phyloP scores from a whole-genome alignment of 73 alveolate genomes.

The Stentor coeruleus region DNA sequence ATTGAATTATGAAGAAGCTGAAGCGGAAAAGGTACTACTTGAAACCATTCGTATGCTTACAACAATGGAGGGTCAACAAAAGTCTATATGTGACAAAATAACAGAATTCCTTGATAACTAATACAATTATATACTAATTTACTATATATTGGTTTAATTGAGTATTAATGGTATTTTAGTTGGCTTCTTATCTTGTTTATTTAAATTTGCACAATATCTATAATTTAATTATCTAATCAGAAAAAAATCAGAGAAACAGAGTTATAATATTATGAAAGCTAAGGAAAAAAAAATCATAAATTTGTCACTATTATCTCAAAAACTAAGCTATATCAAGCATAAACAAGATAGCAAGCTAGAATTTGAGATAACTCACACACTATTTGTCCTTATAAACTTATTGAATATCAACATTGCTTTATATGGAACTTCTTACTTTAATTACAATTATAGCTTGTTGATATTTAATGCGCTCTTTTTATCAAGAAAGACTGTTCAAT shows the following conservation, averaged over 20 bases:
- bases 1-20: not conserved
- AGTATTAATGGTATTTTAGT: no score
- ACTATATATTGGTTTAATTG: no score
- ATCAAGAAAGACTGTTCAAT: not conserved
- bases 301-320: not conserved
- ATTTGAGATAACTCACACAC: not conserved
- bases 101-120: not conserved
- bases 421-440: constrained; percentile 6
- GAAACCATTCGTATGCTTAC: not conserved
- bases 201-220: no score
- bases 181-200: no score
- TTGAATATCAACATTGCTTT: constrained; percentile 13
- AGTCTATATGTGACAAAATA: not conserved
- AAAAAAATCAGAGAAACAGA: no score
- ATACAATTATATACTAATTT: no score
- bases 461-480: not conserved
- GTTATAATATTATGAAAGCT: no score
- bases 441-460: not conserved
- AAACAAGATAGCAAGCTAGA: not conserved
- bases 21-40: not conserved
- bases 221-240: no score
- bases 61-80: constrained; percentile 9
- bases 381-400: not conserved
- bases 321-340: not conserved
- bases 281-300: not conserved